phyloP scores from a whole-genome alignment of 1,139 yeast genomes.

The Taphrina deformans region DNA sequence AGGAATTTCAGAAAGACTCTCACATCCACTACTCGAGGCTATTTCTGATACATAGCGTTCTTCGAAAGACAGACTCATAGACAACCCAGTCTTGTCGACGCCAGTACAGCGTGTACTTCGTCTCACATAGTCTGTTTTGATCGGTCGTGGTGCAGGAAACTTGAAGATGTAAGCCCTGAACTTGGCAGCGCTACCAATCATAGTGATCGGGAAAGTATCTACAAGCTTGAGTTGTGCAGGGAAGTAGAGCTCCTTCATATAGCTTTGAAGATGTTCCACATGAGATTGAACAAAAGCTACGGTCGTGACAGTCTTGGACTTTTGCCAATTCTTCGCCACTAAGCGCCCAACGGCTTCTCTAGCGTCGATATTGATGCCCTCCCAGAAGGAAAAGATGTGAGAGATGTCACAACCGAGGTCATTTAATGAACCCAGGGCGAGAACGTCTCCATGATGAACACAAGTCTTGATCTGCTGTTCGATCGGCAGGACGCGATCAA shows the following conservation, averaged over 20 bases:
- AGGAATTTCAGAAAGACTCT: no score
- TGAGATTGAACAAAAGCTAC: slow-evolving; percentile 7
- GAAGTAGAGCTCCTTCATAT: slow-evolving; percentile 6
- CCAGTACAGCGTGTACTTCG: neutral
- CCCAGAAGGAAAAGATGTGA: slow-evolving; percentile 21
- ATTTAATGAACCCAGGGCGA: neutral
- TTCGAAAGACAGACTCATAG: neutral
- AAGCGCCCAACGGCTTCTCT: slow-evolving; percentile 5
- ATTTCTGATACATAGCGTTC: no score
- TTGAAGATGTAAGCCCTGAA: slow-evolving; percentile 14
- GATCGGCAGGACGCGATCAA: neutral
- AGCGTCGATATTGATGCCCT: slow-evolving; percentile 15
- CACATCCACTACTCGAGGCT: no score
- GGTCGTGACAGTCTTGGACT: neutral
- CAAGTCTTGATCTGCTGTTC: slow-evolving; percentile 5
- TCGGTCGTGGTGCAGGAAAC: neutral
- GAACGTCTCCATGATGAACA: neutral
- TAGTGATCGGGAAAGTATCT: slow-evolving; percentile 3
- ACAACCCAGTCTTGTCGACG: neutral
- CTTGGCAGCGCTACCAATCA: slow-evolving; percentile 14
- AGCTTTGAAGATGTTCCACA: neutral
- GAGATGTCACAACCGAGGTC: neutral
- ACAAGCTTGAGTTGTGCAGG: neutral
- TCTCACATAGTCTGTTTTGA: neutral
- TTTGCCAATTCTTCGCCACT: neutral